Evolutionary conservation across 352 stramenopile genomes (phyloP).

Genomic region (Phytophthora meadii): DNA sequence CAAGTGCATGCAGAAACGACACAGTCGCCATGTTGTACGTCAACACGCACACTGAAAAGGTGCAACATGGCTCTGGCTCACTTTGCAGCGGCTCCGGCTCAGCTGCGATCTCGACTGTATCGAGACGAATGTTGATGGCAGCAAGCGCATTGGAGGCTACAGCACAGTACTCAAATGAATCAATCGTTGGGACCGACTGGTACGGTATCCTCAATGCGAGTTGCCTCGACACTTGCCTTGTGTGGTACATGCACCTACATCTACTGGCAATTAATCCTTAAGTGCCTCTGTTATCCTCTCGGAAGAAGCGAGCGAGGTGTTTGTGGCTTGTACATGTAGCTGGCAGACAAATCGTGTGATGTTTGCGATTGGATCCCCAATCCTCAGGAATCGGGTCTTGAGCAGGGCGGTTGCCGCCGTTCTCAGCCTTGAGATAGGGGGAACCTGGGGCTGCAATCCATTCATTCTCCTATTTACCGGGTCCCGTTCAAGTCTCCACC

Average conservation of each 20-base stretch:
- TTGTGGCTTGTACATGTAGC: neutral
- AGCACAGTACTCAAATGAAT: neutral
- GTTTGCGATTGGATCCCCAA: neutral
- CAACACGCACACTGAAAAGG: slow-evolving; percentile 19
- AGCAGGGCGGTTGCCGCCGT: slow-evolving; percentile 6
- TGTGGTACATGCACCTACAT: too few species aligned
- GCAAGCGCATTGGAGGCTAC: neutral
- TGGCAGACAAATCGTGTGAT: slow-evolving; percentile 23
- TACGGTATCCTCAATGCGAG: neutral
- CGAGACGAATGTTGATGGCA: neutral
- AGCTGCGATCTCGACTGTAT: neutral
- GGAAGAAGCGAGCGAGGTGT: neutral
- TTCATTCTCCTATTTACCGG: slow-evolving; percentile 21
- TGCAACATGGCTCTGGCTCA: slow-evolving; percentile 15
- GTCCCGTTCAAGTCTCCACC: slow-evolving; percentile 6
- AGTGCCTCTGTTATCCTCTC: neutral
- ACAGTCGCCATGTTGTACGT: slow-evolving; percentile 2
- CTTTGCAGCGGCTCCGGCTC: slow-evolving; percentile 1
- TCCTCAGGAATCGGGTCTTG: slow-evolving; percentile 3
- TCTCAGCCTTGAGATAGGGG: slow-evolving; percentile 25
- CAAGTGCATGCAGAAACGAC: neutral
- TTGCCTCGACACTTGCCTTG: neutral
- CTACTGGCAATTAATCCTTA: slow-evolving; percentile 2
- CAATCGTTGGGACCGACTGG: too few species aligned
- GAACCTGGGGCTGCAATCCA: neutral